Percentiles rank a stretch among this genome's conserved stretches.
Evolutionary conservation across 2,329 filamentous ascomycete genomes (phyloP).

Genomic region (Microsporum ferrugineum): DNA sequence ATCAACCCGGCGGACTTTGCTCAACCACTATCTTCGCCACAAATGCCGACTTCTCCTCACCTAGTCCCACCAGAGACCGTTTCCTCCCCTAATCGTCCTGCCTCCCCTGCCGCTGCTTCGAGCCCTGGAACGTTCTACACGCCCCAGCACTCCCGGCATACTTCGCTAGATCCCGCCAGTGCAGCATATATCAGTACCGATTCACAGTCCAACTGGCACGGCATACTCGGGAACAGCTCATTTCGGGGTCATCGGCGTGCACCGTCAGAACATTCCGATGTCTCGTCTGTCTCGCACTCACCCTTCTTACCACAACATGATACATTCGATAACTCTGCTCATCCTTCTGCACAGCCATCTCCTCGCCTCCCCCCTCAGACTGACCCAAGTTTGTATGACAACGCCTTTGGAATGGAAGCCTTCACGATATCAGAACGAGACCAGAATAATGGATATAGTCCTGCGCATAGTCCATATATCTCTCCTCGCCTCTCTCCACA

Average conservation of each 20-base stretch:
- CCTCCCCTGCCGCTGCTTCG: conserved; percentile 10
- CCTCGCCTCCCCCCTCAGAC: conserved; percentile 64
- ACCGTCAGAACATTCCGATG: conserved; percentile 85
- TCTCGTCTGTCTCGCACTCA: conserved; percentile 73
- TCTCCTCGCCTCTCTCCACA: conserved; percentile 58
- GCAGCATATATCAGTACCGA: conserved; percentile 46
- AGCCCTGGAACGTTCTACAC: conserved; percentile 33
- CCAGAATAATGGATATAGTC: conserved; percentile 44
- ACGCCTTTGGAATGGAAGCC: conserved; percentile 62
- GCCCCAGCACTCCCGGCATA: conserved; percentile 47
- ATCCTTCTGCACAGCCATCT: conserved; percentile 35
- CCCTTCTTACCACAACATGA: conserved; percentile 71
- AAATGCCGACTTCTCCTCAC: conserved; percentile 24
- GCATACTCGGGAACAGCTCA: conserved; percentile 42
- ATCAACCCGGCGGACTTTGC: conserved; percentile 39
- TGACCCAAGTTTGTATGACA: conserved; percentile 62
- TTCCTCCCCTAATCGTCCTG: conserved; percentile 9
- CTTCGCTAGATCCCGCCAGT: conserved; percentile 50
- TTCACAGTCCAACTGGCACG: conserved; percentile 46
- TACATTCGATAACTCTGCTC: conserved; percentile 59
- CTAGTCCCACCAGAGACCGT: conserved; percentile 9
- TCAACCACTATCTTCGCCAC: conserved; percentile 34
- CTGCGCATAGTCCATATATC: conserved; percentile 60
- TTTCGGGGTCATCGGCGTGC: conserved; percentile 76
- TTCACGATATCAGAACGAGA: conserved; percentile 66